These are phyloP conservation scores for Apiospora rasikravindrae DNA, from an alignment of 2,329 filamentous ascomycete species.

Conservation along the genomic window DNA sequence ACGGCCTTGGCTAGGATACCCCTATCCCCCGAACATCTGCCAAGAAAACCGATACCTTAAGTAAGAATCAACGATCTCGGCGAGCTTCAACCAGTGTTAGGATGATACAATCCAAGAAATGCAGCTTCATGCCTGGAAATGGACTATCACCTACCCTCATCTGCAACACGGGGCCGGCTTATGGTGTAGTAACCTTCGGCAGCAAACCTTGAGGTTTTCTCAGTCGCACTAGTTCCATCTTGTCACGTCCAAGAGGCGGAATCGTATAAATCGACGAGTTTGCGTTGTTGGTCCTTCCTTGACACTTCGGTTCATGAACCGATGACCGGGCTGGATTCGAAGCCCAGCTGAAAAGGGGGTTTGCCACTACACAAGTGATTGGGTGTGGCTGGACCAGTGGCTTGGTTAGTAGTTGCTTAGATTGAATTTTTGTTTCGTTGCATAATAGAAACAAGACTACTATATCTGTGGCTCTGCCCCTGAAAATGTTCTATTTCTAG, in stretches of 20 bases:
- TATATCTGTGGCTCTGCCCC: neutral
- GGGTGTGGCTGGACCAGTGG: neutral
- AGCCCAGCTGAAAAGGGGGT: neutral
- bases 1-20: neutral
- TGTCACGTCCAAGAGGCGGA: neutral
- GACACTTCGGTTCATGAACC: neutral
- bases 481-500: neutral
- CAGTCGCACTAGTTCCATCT: neutral
- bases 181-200: too few species aligned
- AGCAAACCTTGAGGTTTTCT: neutral
- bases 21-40: neutral
- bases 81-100: too few species aligned
- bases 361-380: neutral
- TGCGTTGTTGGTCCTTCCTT: neutral
- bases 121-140: neutral
- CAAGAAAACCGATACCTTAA: neutral
- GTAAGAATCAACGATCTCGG: fast-evolving
- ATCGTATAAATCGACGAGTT: neutral
- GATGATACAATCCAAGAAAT: neutral
- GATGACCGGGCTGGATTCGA: neutral
- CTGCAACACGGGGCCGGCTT: too few species aligned
- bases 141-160: too few species aligned
- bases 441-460: neutral
- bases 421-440: too few species aligned
- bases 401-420: neutral